Conservation (phyloP, 2,329 filamentous ascomycete genomes). For the Dichotomopilus funicola region DNA sequence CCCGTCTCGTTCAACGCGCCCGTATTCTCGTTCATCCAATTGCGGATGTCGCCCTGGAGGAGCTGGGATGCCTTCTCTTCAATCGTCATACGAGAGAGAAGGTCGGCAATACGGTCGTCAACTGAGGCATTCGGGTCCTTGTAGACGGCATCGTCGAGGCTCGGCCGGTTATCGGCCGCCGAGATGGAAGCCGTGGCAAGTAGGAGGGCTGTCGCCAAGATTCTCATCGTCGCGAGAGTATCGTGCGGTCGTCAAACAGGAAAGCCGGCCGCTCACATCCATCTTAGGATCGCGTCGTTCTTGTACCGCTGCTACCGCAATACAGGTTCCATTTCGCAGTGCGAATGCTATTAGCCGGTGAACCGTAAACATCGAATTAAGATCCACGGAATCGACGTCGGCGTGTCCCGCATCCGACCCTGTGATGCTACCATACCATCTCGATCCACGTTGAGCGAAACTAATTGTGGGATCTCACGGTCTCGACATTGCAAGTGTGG, state of each 20-base stretch:
- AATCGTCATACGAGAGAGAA: constrained; percentile 66
- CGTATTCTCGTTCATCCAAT: constrained; percentile 65
- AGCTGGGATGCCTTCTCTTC: constrained; percentile 67
- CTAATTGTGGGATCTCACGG: too few species aligned
- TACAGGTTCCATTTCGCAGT: too few species aligned
- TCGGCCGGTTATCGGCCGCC: constrained; percentile 9
- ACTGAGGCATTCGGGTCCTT: constrained; percentile 57
- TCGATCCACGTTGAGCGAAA: too few species aligned
- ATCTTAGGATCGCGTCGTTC: too few species aligned
- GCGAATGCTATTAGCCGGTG: too few species aligned
- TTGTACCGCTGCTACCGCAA: too few species aligned
- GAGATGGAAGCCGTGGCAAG: constrained; percentile 8
- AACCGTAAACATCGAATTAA: too few species aligned
- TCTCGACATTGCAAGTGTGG: too few species aligned
- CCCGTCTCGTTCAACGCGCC: constrained; percentile 62
- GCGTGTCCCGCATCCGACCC: too few species aligned
- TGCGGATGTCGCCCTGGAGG: constrained; percentile 62
- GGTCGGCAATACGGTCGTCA: constrained; percentile 58
- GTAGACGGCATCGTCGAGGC: constrained; percentile 40
- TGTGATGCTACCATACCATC: too few species aligned
- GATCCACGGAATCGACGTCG: too few species aligned
- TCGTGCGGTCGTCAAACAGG: neutral
- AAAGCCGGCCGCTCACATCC: too few species aligned
- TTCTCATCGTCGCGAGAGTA: constrained; percentile 5
- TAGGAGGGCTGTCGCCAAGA: constrained; percentile 1